Evolutionary conservation across 345 rosid genomes (phyloP), one percentile per base, ranked within the genome.

Genomic region (Gossypium australe): DNA sequence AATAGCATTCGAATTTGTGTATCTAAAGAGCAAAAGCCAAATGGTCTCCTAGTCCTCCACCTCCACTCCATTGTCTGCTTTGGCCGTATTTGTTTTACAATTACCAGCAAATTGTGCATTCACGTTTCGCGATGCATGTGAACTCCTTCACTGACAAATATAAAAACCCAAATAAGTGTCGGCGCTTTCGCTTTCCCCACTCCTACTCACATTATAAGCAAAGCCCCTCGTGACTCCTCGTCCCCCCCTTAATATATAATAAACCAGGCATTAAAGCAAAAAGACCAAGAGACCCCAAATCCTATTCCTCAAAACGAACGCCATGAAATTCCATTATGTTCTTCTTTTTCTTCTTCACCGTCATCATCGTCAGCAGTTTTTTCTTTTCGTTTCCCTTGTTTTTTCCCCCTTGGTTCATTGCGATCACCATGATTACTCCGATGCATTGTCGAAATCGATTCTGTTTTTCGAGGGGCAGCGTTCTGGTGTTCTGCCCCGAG

Each of bases 391-490:
- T 48, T 6, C 56, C 62, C 51, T 2, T 29, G 60, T 67, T 45
- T 16, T 20, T 17, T 66, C 62, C 17, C 74, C 84, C 20, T 16
- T 34, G 22, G 76, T 55, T 22, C 76, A 25, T 13, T 78, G 84
- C 55, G 65, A 67, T 80, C 71, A 62, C 74, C 99, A 87, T 66
- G 93, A 93, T 64, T 95, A 93, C 80, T 61, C 38, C 3, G 96
- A 90, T 57, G 98, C 98, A 64, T 83, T 95, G 68, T 83, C 98
- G 18, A 95, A 95, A 79, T 85, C 96, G 11, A 93, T 95, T 74
- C 89, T 95, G 52, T 95, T 95, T 91, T 95, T 95, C 79, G 94
- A 95, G 73, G 99, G 99, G 62, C 99, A 95, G 55, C 86, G 99
- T 49, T 95, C 99, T 12, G 99, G 98, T 2, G 82, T 43, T 77